phyloP scores from a whole-genome alignment of 331 rosid genomes.

The Prunus yedoensis region DNA sequence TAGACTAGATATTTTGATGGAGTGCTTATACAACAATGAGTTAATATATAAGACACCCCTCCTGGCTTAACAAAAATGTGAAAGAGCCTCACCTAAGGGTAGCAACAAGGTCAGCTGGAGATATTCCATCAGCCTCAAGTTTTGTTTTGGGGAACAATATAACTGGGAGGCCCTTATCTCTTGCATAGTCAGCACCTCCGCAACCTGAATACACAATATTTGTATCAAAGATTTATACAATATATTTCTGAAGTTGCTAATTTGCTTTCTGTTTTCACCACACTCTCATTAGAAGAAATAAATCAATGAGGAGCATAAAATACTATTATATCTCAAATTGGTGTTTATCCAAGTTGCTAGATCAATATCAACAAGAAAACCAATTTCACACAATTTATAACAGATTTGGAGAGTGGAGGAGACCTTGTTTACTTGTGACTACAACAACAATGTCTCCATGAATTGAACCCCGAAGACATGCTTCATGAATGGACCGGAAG shows the following conservation, averaged over 20 bases:
- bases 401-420: neutral
- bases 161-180: constrained; percentile 67
- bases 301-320: neutral
- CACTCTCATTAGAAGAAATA: neutral
- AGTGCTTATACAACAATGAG: neutral
- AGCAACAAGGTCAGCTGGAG: constrained; percentile 59
- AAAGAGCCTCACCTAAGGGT: constrained; percentile 45
- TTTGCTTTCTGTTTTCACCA: neutral
- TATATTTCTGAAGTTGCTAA: neutral
- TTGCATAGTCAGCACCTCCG: constrained; percentile 84
- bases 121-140: constrained; percentile 52
- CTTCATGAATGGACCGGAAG: constrained; percentile 72
- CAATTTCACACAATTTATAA: neutral
- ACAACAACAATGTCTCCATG: constrained; percentile 65
- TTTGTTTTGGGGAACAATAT: constrained; percentile 58
- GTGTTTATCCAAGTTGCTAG: neutral
- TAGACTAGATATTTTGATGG: neutral
- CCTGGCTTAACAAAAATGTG: neutral
- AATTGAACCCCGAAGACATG: constrained; percentile 56
- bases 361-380: neutral
- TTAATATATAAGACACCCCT: neutral
- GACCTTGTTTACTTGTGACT: constrained; percentile 71
- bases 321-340: neutral
- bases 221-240: neutral
- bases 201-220: constrained; percentile 36